Conservation (phyloP, 371 early-diverging fungal species). For the Mortierella sp. region DNA sequence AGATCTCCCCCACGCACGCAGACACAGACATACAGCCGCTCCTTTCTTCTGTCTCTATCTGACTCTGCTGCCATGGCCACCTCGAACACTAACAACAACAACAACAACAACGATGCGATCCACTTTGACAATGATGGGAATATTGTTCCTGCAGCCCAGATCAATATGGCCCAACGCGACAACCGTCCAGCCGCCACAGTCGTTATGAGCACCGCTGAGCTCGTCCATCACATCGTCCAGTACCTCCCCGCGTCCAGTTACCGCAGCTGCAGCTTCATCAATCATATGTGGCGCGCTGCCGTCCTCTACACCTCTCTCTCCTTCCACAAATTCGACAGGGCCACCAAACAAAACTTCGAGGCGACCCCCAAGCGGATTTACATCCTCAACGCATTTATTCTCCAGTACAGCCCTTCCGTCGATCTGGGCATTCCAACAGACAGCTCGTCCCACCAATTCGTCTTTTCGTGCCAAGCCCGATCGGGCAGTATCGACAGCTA, state of each 20-base stretch:
- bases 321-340: not conserved
- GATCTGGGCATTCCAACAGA: not conserved
- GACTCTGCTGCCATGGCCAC: not conserved
- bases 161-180: not conserved
- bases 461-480: conserved; percentile 38
- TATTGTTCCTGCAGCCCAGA: not conserved
- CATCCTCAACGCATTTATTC: conserved; percentile 20
- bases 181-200: not conserved
- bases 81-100: not conserved
- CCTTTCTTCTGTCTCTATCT: not conserved
- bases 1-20: not conserved
- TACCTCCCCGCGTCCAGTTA: conserved; percentile 2
- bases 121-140: not conserved
- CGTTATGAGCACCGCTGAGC: conserved; percentile 15
- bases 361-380: conserved; percentile 20
- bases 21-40: not conserved
- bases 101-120: not conserved
- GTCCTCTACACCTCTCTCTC: not conserved
- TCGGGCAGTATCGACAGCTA: conserved; percentile 24
- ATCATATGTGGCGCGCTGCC: not conserved
- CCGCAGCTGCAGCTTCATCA: conserved; percentile 11
- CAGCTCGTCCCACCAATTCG: conserved; percentile 11
- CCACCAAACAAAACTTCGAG: not conserved
- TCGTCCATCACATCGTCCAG: conserved; percentile 11
- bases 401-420: conserved; percentile 23